Evolutionary conservation across 2,329 filamentous ascomycete species (phyloP), one percentile per base, ranked within the genome.

Genomic region (Tricladium varicosporioides): DNA sequence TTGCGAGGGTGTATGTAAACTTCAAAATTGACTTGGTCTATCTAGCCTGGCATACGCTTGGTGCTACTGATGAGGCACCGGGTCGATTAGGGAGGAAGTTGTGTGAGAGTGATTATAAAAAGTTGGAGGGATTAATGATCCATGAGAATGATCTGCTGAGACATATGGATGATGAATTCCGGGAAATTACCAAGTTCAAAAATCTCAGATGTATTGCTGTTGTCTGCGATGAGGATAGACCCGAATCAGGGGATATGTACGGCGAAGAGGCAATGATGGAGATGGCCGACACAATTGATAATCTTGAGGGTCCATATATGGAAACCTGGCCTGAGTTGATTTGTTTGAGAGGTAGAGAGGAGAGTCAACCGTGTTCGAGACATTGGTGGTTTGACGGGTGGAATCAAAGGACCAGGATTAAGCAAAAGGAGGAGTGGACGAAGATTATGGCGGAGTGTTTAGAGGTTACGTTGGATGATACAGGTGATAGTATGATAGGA

Each of bases 321-420:
- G 27, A 27, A 4, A 32, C 10, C 7, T 59, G 56, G 56, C 56
- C 56, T 10, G 48, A 54, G n/a, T 42, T 59, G n/a, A 48, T 50
- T 1, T 59, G 56, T 48, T 40, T 59, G 27, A 44, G 48, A 11
- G 8, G 3, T 15, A 19, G n/a, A 19, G n/a, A 45, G 18, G 56
- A 52, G 9, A 48, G 16, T 5, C 13, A 16, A 22, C 32, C 53
- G 44, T 33, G 16, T 45, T 60, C 50, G 32, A 53, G 52, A 31
- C 58, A 60, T 49, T 54, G 51, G 56, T 59, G 46, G 49, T 56
- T 53, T 40, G 50, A 55, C 2, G 47, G 46, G 5, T 56, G 53
- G 51, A 60, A 56, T 43, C 16, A 57, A 16, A 40, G 54, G 27
- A 40, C 45, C 5, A 19, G 2, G 19, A 18, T 19, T 16, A 27